phyloP scores from a whole-genome alignment of 495 filamentous ascomycete genomes.

The Monascus purpureus region DNA sequence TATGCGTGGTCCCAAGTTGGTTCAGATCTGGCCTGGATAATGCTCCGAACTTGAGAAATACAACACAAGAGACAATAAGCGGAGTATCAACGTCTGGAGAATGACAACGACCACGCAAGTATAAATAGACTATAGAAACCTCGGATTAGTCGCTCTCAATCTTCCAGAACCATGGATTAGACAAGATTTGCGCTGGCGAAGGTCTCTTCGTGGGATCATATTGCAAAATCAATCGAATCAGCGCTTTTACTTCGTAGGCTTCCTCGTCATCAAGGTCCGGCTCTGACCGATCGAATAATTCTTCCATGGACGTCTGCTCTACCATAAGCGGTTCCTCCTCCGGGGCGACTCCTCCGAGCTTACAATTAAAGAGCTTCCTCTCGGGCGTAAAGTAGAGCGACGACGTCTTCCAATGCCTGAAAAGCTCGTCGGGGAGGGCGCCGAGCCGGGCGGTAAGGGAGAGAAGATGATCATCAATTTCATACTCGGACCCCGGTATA shows the following conservation, averaged over 20 bases:
- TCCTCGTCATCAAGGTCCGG: slow-evolving; percentile 3
- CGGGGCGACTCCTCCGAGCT: not conserved
- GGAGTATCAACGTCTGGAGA: too few relatives aligned
- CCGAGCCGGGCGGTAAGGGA: not conserved
- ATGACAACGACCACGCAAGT: too few relatives aligned
- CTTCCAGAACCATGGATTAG: slow-evolving; percentile 14
- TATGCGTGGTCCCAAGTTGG: too few relatives aligned
- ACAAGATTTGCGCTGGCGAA: slow-evolving; percentile 6
- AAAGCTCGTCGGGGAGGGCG: not conserved
- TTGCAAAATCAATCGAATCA: slow-evolving; percentile 12
- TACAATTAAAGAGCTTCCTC: not conserved
- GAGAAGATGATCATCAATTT: not conserved
- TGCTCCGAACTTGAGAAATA: too few relatives aligned
- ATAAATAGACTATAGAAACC: too few relatives aligned
- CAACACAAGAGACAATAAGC: too few relatives aligned
- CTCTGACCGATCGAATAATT: not conserved
- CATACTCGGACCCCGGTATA: not conserved
- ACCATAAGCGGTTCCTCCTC: not conserved
- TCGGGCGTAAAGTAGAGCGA: not conserved
- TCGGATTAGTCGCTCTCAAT: too few relatives aligned
- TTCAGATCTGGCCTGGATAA: too few relatives aligned
- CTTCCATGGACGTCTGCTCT: not conserved
- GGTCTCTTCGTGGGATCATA: slow-evolving; percentile 12
- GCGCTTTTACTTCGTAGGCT: slow-evolving; percentile 6
- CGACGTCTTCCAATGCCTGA: not conserved